Evolutionary conservation across 306 rosid species (phyloP).

Genomic region (Citrullus amarus): DNA sequence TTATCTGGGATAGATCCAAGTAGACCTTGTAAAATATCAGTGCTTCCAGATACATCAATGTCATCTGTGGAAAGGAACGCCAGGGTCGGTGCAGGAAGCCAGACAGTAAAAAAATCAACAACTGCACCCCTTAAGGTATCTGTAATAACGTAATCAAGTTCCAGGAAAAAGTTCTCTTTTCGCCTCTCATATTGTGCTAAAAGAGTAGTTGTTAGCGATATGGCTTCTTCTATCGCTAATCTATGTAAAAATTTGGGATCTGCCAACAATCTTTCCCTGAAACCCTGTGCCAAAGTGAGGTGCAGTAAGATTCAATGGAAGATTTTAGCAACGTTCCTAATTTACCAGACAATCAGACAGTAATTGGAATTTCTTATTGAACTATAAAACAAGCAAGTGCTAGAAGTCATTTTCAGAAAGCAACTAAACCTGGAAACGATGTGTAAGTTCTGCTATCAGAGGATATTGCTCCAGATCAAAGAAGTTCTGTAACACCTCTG

Average conservation of each 20-base stretch:
- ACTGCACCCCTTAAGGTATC: constrained; percentile 70
- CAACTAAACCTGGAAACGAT: constrained; percentile 72
- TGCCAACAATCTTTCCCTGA: constrained; percentile 94
- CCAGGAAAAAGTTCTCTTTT: constrained; percentile 70
- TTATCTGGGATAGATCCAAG: constrained; percentile 94
- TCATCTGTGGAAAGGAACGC: constrained; percentile 73
- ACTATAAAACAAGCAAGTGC: not conserved
- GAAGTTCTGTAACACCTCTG: constrained; percentile 84
- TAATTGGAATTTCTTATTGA: not conserved
- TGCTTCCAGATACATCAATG: constrained; percentile 35
- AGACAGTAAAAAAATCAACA: constrained; percentile 93
- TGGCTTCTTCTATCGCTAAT: constrained; percentile 89
- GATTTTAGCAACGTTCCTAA: not conserved
- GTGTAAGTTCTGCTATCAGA: constrained; percentile 67
- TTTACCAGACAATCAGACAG: too few species aligned
- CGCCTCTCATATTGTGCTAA: constrained; percentile 82
- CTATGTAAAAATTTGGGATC: constrained; percentile 91
- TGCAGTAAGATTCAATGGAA: not conserved
- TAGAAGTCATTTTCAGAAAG: constrained; percentile 3
- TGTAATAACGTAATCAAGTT: constrained; percentile 80
- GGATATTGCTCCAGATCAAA: constrained; percentile 92
- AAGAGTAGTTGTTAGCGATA: constrained; percentile 74
- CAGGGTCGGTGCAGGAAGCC: constrained; percentile 99
- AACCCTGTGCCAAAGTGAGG: constrained; percentile 59
- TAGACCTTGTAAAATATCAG: constrained; percentile 54